phyloP scores from a whole-genome alignment of 306 rosid species.

The Echinosophora koreensis region DNA sequence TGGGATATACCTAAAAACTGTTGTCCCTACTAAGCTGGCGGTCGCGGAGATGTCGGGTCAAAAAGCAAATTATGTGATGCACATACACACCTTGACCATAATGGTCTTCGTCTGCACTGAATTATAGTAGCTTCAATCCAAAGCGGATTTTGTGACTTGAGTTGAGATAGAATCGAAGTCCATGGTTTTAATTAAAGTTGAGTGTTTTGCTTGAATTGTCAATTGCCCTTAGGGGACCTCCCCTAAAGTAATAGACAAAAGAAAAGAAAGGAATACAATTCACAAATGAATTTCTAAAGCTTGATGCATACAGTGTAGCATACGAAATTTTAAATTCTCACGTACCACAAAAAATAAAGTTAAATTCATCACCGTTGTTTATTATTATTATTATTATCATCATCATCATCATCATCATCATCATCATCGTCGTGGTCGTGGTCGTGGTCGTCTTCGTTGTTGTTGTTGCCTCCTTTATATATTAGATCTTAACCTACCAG shows the following conservation, averaged over 20 bases:
- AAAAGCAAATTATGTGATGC: slow-evolving; percentile 36
- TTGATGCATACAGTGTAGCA: background rate
- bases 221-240: background rate
- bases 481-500: too few relatives aligned
- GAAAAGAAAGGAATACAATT: background rate
- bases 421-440: too few relatives aligned
- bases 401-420: too few relatives aligned
- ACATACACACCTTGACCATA: slow-evolving; percentile 15
- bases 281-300: background rate
- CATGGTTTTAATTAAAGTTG: background rate
- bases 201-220: slow-evolving; percentile 1
- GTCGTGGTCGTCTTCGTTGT: too few relatives aligned
- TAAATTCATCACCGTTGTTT: background rate
- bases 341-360: background rate
- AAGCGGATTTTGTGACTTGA: background rate
- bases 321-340: background rate
- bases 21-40: background rate
- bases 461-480: too few relatives aligned
- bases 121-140: background rate
- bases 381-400: too few relatives aligned
- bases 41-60: slow-evolving; percentile 25
- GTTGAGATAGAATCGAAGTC: background rate
- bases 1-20: background rate
- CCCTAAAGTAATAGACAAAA: background rate
- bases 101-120: slow-evolving; percentile 37